Evolutionary conservation across 305 asterid genomes (phyloP).

Genomic region (Solanum aculeatissimum): DNA sequence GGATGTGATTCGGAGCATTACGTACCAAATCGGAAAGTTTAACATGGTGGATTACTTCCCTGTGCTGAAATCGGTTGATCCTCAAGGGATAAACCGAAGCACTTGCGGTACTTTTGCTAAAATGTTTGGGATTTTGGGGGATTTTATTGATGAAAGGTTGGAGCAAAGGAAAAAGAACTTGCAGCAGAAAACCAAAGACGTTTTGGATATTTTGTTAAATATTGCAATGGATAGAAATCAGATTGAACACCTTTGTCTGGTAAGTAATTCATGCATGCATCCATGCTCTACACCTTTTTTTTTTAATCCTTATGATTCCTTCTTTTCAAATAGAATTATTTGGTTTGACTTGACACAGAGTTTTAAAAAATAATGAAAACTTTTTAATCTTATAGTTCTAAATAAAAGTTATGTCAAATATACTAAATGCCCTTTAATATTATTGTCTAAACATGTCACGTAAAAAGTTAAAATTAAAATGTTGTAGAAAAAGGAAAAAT

Average conservation of each 20-base stretch:
- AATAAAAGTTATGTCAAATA: too few relatives aligned
- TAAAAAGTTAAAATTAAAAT: too few relatives aligned
- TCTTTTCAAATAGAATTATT: too few relatives aligned
- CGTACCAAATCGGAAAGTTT: not conserved
- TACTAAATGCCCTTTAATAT: too few relatives aligned
- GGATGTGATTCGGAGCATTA: not conserved
- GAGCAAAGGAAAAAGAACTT: not conserved
- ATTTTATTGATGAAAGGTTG: not conserved
- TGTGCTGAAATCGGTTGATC: not conserved
- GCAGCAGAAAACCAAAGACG: not conserved
- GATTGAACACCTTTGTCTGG: not conserved
- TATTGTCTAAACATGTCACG: too few relatives aligned
- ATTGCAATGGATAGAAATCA: not conserved
- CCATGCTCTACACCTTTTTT: too few relatives aligned
- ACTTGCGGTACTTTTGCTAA: not conserved
- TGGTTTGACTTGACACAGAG: too few relatives aligned
- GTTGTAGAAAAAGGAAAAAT: too few relatives aligned
- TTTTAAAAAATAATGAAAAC: too few relatives aligned
- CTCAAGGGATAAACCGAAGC: not conserved
- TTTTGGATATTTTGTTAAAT: not conserved
- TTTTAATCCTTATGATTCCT: too few relatives aligned
- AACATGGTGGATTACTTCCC: not conserved
- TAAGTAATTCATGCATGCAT: too few relatives aligned
- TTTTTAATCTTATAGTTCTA: too few relatives aligned
- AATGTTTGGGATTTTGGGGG: not conserved